Base-by-base conservation (phyloP, 176 grass and related monocot genomes). In the Bolboschoenus planiculmis region DNA sequence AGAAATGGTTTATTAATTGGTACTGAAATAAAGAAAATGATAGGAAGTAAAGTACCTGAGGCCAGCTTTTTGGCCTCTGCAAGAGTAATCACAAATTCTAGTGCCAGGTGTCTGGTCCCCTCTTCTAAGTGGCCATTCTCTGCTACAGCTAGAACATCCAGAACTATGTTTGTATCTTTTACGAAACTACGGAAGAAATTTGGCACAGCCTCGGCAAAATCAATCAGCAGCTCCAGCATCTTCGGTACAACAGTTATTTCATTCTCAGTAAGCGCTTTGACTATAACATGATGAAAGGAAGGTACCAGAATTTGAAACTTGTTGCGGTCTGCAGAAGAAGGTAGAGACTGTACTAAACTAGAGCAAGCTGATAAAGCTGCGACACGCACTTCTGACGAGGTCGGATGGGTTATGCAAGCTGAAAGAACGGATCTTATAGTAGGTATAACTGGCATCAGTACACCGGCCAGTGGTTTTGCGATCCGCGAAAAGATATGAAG, bases 81-180 rank as follows among this genome's bases (percentile, higher is more conserved):
- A 27, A 99, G 93, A 33, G 93, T 99, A 61, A 99, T 86, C 2
- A 95, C 89, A 37, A 99, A 93, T 71, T 99, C 97, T 11, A 99
- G 87, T 1, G 97, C 90, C 24, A 99, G 83, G 83, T 93, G 91
- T 21, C 89, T 85, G 0, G 91, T 99, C 21, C 92, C 97, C 21
- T 96, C 93, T 65, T 99, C 89, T 44, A 95, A 30, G 34, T 83
- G 83, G 5, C 88, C 3, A 1, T 85, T 89, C 57, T 88, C 89
- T 4, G 87, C 87, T 3, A 96, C 73, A 18, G n/a, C 13, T 26
- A 80, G 43, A 21, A 58, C 20, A 50, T 7, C 9, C 44, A 16
- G 2, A 48, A 76, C 44, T 30, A 31, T 20, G 15, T 18, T 6
- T 50, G 46, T 31, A 46, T 26, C 13, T 31, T 31, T 30, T 31